phyloP scores from a whole-genome alignment of 352 stramenopile species.

The Phytophthora agathidicida region DNA sequence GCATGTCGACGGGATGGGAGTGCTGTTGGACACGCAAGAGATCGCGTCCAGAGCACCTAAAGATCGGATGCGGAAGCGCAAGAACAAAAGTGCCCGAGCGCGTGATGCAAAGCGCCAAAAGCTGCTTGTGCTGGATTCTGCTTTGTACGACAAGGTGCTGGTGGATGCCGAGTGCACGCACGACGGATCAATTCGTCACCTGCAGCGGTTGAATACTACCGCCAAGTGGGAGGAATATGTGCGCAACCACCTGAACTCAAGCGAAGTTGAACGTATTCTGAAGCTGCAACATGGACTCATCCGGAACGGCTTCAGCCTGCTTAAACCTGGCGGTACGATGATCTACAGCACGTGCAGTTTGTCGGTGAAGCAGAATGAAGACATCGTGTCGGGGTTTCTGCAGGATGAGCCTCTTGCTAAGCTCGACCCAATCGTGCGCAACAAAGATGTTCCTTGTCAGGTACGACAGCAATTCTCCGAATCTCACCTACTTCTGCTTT shows the following conservation, averaged over 20 bases:
- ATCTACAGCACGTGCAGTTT: conserved; percentile 97
- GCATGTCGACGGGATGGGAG: conserved; percentile 42
- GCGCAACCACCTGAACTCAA: conserved; percentile 60
- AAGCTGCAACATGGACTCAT: conserved; percentile 69
- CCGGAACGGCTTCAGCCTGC: conserved; percentile 86
- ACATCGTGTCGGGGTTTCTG: conserved; percentile 89
- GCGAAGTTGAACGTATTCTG: conserved; percentile 63
- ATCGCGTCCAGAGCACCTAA: conserved; percentile 50
- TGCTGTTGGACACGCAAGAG: conserved; percentile 74
- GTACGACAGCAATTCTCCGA: conserved; percentile 19
- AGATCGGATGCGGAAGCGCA: conserved; percentile 80
- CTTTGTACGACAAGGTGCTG: conserved; percentile 93
- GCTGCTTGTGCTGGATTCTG: conserved; percentile 25
- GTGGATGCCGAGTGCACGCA: conserved; percentile 97
- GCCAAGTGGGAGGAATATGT: conserved; percentile 82
- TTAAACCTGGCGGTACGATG: conserved; percentile 89
- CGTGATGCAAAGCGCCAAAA: conserved; percentile 58
- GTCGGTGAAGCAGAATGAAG: conserved; percentile 93
- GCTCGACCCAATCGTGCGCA: conserved; percentile 43
- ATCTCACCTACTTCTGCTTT: not conserved
- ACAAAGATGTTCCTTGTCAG: conserved; percentile 53
- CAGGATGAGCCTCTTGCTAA: conserved; percentile 39
- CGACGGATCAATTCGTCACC: conserved; percentile 93
- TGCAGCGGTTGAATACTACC: conserved; percentile 70
- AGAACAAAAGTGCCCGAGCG: conserved; percentile 91